These are phyloP conservation scores for Ogataea methylovora DNA, from an alignment of 805 yeast species.

Conservation along the genomic window DNA sequence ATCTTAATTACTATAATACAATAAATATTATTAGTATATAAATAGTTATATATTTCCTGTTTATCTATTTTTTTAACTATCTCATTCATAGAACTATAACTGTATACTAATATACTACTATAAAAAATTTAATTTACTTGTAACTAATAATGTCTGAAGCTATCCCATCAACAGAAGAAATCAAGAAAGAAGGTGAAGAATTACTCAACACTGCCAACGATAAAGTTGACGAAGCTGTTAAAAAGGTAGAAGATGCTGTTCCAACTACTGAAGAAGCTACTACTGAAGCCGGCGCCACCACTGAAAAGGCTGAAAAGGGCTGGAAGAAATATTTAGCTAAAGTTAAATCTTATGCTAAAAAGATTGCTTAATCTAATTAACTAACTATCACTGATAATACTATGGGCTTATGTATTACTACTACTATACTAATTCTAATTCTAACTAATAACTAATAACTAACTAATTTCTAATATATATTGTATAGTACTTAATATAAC, in stretches of 20 bases:
- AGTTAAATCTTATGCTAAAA: slow-evolving; percentile 17
- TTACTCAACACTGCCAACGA: slow-evolving; percentile 1
- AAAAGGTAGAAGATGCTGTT: slow-evolving; percentile 8
- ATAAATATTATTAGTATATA: too few relatives aligned
- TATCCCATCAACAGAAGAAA: background rate
- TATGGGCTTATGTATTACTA: background rate
- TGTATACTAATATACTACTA: too few relatives aligned
- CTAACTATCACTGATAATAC: background rate
- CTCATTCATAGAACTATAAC: too few relatives aligned
- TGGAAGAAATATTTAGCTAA: slow-evolving; percentile 22
- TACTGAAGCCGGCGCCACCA: slow-evolving; percentile 4
- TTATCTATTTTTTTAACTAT: too few relatives aligned
- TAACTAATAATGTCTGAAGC: slow-evolving; percentile 1
- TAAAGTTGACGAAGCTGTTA: slow-evolving; percentile 4
- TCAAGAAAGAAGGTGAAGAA: too few relatives aligned
- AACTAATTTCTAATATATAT: too few relatives aligned
- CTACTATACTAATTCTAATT: background rate
- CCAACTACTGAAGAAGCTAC: slow-evolving; percentile 2
- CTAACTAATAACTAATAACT: background rate
- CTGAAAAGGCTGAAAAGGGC: slow-evolving; percentile 3
- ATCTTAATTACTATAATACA: too few relatives aligned
- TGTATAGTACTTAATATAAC: too few relatives aligned
- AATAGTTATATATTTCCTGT: too few relatives aligned
- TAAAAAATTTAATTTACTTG: too few relatives aligned
- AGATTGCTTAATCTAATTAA: slow-evolving; percentile 2